These are phyloP conservation scores for Trichosporon faecale DNA, from an alignment of 1,284 basidiomycete species.

Conservation along the genomic window DNA sequence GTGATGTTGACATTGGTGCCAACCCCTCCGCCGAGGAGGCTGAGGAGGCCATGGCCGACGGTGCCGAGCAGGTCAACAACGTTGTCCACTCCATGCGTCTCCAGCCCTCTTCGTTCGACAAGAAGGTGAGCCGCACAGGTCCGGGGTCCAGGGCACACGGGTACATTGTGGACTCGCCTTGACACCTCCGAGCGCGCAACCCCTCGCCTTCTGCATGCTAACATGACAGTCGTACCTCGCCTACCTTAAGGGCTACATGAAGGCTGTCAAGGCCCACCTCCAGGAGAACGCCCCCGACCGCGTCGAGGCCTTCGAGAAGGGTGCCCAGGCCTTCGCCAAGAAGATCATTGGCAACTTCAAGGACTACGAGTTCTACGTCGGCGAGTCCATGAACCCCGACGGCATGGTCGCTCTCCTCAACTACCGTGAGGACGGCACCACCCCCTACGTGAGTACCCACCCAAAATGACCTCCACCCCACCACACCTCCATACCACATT, in stretches of 20 bases:
- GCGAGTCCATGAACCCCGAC: conserved; percentile 79
- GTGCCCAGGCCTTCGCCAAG: conserved; percentile 72
- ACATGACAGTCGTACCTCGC: conserved; percentile 60
- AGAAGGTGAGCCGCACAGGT: conserved; percentile 59
- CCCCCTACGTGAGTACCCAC: conserved; percentile 58
- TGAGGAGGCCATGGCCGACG: conserved; percentile 79
- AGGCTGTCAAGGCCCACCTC: conserved; percentile 68
- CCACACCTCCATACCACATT: not conserved
- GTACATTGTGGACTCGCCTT: no score
- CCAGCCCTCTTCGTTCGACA: conserved; percentile 79
- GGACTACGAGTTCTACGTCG: conserved; percentile 64
- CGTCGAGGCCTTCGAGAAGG: conserved; percentile 79
- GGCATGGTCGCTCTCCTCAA: conserved; percentile 85
- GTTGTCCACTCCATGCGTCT: conserved; percentile 91
- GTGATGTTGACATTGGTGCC: conserved; percentile 89
- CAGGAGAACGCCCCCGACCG: conserved; percentile 62
- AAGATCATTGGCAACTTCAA: conserved; percentile 88
- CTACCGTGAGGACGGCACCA: conserved; percentile 60
- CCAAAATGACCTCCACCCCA: not conserved
- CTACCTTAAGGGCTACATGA: conserved; percentile 92
- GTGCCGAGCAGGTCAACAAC: conserved; percentile 77
- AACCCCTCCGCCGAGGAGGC: conserved; percentile 89
- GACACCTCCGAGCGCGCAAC: no score
- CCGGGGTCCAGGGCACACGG: no score
- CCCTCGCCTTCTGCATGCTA: not conserved